A percentile compares a stretch with the other conserved stretches of the same genome.
phyloP scores from a whole-genome alignment of 768 basidiomycete species.

The Tubosaeta brunneosetosa region DNA sequence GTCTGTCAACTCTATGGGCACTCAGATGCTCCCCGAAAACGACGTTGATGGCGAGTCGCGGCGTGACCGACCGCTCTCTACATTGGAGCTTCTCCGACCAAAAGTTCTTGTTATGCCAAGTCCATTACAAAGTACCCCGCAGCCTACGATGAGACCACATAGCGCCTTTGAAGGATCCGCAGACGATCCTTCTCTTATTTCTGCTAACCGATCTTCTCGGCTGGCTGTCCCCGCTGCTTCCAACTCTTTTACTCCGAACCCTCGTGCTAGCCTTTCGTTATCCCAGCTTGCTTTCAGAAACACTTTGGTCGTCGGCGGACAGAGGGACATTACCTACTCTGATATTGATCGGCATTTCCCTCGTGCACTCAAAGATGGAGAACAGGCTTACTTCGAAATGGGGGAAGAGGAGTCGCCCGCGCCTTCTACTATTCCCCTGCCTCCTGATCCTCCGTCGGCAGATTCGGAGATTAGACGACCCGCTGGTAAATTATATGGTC shows the following conservation, averaged over 20 bases:
- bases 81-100: slow-evolving; percentile 76
- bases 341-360: slow-evolving; percentile 62
- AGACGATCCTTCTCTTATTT: slow-evolving; percentile 68
- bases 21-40: slow-evolving; percentile 57
- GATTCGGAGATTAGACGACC: slow-evolving; percentile 42
- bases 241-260: slow-evolving; percentile 74
- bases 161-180: slow-evolving; percentile 61
- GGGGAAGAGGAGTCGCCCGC: slow-evolving; percentile 35
- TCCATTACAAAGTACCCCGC: slow-evolving; percentile 56
- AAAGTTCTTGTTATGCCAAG: slow-evolving; percentile 95
- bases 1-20: slow-evolving; percentile 65
- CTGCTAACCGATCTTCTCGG: slow-evolving; percentile 60
- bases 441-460: slow-evolving; percentile 27
- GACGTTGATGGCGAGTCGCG: slow-evolving; percentile 35
- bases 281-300: slow-evolving; percentile 87
- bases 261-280: slow-evolving; percentile 63
- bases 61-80: slow-evolving; percentile 62
- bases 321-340: slow-evolving; percentile 55
- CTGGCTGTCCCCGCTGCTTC: slow-evolving; percentile 43
- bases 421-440: slow-evolving; percentile 27
- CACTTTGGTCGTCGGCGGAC: slow-evolving; percentile 66
- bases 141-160: slow-evolving; percentile 33
- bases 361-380: slow-evolving; percentile 73
- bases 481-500: slow-evolving; percentile 81
- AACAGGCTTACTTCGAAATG: slow-evolving; percentile 56